Evolutionary conservation across 208 protist species (phyloP).

Genomic region (Angomonas desouzai): DNA sequence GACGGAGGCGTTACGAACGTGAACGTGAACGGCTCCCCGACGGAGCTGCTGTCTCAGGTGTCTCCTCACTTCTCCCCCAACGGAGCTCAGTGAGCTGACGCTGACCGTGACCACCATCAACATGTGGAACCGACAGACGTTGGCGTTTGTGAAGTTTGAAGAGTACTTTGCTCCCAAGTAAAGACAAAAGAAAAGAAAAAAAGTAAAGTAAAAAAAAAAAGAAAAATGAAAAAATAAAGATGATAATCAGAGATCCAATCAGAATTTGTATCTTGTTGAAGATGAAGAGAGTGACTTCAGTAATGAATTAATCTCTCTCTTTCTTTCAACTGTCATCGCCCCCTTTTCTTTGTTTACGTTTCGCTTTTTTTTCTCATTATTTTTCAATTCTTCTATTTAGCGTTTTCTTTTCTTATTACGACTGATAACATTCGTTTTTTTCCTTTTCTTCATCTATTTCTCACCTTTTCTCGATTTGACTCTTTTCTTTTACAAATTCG

Average conservation of each 20-base stretch:
- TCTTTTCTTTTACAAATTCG: too few relatives aligned
- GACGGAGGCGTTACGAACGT: too few relatives aligned
- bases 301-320: conserved; percentile 3
- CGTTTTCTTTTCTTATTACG: neutral
- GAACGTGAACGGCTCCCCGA: too few relatives aligned
- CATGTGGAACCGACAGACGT: conserved; percentile 7
- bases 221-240: neutral
- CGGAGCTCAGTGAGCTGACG: conserved; percentile 5
- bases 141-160: neutral
- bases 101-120: neutral
- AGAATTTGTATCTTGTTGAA: conserved; percentile 3
- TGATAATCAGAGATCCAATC: neutral
- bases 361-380: conserved; percentile 6
- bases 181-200: neutral
- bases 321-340: neutral
- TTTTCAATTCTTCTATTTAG: neutral
- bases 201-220: neutral
- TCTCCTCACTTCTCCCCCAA: neutral
- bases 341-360: conserved; percentile 15
- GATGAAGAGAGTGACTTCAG: too few relatives aligned
- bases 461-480: conserved; percentile 8
- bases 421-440: neutral
- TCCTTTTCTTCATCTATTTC: conserved; percentile 8
- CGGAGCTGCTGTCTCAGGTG: too few relatives aligned
- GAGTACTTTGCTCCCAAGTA: neutral